These are phyloP conservation scores for Huntiella abstrusa DNA, from an alignment of 2,329 filamentous ascomycete species.

Conservation along the genomic window DNA sequence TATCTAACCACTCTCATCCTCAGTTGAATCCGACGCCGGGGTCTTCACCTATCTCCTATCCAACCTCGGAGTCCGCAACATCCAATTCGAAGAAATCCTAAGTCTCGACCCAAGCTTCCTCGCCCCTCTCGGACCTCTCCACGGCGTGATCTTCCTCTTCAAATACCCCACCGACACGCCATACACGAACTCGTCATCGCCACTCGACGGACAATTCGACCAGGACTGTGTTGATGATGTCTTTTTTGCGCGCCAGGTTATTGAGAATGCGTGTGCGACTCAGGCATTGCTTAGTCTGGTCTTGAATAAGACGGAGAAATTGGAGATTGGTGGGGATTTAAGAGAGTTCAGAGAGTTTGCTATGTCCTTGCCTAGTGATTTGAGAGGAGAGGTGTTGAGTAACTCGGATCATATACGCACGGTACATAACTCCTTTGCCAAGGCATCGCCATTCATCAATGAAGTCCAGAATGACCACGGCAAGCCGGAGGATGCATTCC, in stretches of 20 bases:
- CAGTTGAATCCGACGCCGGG: constrained; percentile 85
- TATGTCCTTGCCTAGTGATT: constrained; percentile 59
- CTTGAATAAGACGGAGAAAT: constrained; percentile 56
- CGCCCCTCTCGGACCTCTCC: constrained; percentile 54
- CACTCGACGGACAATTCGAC: constrained; percentile 70
- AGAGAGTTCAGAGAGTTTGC: constrained; percentile 76
- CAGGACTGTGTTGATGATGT: constrained; percentile 52
- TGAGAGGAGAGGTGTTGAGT: constrained; percentile 40
- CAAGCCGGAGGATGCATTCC: constrained; percentile 75
- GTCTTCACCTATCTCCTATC: constrained; percentile 96
- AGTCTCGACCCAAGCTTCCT: constrained; percentile 65
- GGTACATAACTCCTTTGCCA: constrained; percentile 80
- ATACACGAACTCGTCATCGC: constrained; percentile 40
- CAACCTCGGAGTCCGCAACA: constrained; percentile 70
- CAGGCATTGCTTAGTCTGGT: constrained; percentile 85
- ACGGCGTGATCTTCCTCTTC: constrained; percentile 98
- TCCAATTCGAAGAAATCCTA: constrained; percentile 93
- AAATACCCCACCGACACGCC: constrained; percentile 65
- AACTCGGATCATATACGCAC: constrained; percentile 51
- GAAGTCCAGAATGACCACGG: constrained; percentile 54
- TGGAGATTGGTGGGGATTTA: constrained; percentile 56
- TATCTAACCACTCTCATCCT: constrained; percentile 1
- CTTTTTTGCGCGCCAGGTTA: constrained; percentile 94
- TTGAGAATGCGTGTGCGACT: constrained; percentile 95
- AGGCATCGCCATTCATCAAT: constrained; percentile 77